A percentile compares a stretch with the other conserved stretches of the same genome.
Evolutionary conservation across 768 basidiomycete species (phyloP).

Genomic region (Psilocybe sp.): DNA sequence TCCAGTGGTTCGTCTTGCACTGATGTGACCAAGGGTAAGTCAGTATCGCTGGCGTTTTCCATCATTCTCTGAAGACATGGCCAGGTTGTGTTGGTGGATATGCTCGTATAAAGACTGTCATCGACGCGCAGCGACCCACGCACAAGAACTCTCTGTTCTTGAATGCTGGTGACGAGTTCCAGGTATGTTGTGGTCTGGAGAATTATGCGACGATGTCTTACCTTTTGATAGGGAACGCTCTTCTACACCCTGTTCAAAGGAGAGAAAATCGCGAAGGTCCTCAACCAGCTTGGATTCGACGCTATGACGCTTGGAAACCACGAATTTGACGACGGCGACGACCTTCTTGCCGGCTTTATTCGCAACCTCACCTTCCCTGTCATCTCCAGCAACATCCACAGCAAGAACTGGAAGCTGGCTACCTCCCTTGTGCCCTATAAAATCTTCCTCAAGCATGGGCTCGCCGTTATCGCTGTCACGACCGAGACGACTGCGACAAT

Average conservation of each 20-base stretch:
- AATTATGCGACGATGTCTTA: background rate
- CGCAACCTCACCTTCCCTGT: slow-evolving; percentile 40
- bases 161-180: slow-evolving; percentile 48
- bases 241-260: slow-evolving; percentile 45
- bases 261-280: slow-evolving; percentile 34
- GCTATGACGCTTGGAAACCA: slow-evolving; percentile 46
- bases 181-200: slow-evolving; percentile 17
- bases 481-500: slow-evolving; percentile 37
- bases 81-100: slow-evolving; percentile 41
- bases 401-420: slow-evolving; percentile 29
- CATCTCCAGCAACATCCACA: slow-evolving; percentile 43
- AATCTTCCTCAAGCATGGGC: slow-evolving; percentile 33
- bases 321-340: slow-evolving; percentile 43
- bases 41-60: background rate
- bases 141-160: slow-evolving; percentile 37
- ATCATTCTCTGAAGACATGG: background rate
- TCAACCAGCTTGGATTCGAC: slow-evolving; percentile 43
- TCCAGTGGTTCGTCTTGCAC: slow-evolving; percentile 35
- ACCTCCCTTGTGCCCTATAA: slow-evolving; percentile 34
- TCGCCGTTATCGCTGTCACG: slow-evolving; percentile 41
- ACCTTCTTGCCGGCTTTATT: slow-evolving; percentile 33
- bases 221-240: slow-evolving; percentile 31
- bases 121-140: slow-evolving; percentile 27
- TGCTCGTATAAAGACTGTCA: slow-evolving; percentile 36
- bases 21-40: slow-evolving; percentile 25